Conservation (phyloP, 148 eudicot genomes). For the Dysphania ambrosioides region DNA sequence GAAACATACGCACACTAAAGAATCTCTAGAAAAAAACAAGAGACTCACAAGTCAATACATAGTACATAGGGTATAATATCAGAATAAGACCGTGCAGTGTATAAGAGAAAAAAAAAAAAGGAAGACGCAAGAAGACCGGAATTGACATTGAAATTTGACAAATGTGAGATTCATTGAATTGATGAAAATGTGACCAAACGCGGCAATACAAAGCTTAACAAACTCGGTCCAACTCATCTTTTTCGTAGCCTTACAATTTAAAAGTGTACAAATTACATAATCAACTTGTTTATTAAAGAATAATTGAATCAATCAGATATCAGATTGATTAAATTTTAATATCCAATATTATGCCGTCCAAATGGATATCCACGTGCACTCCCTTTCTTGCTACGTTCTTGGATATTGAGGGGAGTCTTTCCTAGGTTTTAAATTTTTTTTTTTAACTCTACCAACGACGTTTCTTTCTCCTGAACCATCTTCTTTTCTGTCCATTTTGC, state of each 20-base stretch:
- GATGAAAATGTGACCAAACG: no score
- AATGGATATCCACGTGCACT: constrained; percentile 9
- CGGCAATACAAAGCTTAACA: no score
- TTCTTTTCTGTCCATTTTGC: no score
- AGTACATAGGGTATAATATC: not conserved
- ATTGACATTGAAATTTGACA: constrained; percentile 26
- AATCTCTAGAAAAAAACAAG: not conserved
- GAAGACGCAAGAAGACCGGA: constrained; percentile 8
- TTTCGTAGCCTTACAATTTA: no score
- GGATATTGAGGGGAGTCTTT: not conserved
- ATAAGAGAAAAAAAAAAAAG: not conserved
- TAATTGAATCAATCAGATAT: no score
- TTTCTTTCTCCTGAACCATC: constrained; percentile 13
- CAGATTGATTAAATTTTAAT: no score
- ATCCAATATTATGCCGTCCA: no score
- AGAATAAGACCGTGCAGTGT: not conserved
- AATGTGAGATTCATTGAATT: constrained; percentile 14
- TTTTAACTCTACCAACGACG: not conserved
- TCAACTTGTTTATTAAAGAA: no score
- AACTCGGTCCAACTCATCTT: no score
- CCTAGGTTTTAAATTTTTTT: not conserved
- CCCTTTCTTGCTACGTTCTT: no score
- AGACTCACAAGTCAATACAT: not conserved
- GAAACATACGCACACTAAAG: no score
- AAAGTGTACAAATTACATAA: no score